Conservation (phyloP, 2,329 filamentous ascomycete genomes). For the Calonectria hawksworthii region DNA sequence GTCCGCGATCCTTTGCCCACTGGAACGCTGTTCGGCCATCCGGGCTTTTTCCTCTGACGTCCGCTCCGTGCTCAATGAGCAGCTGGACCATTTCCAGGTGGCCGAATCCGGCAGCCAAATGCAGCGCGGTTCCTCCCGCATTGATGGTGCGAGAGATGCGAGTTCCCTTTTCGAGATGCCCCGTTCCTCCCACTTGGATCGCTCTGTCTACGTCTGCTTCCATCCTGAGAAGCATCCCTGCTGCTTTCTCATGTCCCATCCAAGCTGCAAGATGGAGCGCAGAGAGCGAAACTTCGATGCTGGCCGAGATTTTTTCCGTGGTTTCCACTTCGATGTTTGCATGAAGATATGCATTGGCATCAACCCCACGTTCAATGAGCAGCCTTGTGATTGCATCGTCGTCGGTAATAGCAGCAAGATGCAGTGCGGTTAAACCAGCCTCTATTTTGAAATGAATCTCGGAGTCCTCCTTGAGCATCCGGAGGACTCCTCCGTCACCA, state of each 20-base stretch:
- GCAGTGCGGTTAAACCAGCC: not conserved
- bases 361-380: not conserved
- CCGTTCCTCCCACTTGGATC: not conserved
- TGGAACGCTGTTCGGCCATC: not conserved
- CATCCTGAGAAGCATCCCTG: not conserved
- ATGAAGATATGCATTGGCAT: not conserved
- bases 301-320: not conserved
- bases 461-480: not conserved
- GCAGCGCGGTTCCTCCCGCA: not conserved
- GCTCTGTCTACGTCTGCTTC: not conserved
- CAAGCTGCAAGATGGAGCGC: not conserved
- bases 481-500: not conserved
- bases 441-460: not conserved
- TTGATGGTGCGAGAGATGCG: not conserved
- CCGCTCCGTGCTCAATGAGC: not conserved
- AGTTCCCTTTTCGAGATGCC: not conserved
- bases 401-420: not conserved
- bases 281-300: not conserved
- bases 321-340: not conserved
- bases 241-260: not conserved
- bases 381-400: not conserved
- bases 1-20: not conserved
- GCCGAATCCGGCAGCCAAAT: not conserved
- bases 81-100: not conserved
- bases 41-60: not conserved